Percentiles rank a stretch among this genome's conserved stretches.
Conservation (phyloP, 163 green algal genomes). For the Trebouxia gelatinosa region DNA sequence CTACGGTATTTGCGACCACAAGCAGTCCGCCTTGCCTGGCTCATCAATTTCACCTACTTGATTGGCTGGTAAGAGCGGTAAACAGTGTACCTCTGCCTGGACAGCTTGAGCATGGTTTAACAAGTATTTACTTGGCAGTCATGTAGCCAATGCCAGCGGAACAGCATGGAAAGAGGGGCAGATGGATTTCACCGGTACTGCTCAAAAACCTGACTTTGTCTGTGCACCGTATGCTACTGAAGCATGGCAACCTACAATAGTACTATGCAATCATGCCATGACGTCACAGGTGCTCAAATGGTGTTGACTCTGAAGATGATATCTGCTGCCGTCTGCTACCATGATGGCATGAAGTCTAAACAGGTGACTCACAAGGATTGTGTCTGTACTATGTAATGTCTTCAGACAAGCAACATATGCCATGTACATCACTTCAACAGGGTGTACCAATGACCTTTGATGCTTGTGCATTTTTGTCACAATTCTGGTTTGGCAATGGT, state of each 20-base stretch:
- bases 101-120: background rate
- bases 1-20: slow-evolving; percentile 59
- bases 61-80: slow-evolving; percentile 54
- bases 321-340: slow-evolving; percentile 60
- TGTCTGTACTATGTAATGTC: background rate
- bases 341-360: slow-evolving; percentile 54
- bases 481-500: too few species aligned
- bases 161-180: slow-evolving; percentile 73
- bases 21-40: slow-evolving; percentile 63
- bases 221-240: background rate
- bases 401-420: background rate
- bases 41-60: slow-evolving; percentile 70
- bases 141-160: slow-evolving; percentile 71
- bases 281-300: slow-evolving; percentile 65
- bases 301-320: slow-evolving; percentile 87
- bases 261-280: background rate
- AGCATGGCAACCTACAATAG: background rate
- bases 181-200: slow-evolving; percentile 83
- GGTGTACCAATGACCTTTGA: background rate
- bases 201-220: too few species aligned
- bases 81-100: background rate
- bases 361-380: background rate
- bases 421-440: background rate
- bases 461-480: background rate
- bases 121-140: slow-evolving; percentile 44